Percentiles rank a stretch among this genome's conserved stretches.
These are phyloP conservation scores for Sporothrix mexicana DNA, from an alignment of 2,329 filamentous ascomycete genomes.

Conservation along the genomic window DNA sequence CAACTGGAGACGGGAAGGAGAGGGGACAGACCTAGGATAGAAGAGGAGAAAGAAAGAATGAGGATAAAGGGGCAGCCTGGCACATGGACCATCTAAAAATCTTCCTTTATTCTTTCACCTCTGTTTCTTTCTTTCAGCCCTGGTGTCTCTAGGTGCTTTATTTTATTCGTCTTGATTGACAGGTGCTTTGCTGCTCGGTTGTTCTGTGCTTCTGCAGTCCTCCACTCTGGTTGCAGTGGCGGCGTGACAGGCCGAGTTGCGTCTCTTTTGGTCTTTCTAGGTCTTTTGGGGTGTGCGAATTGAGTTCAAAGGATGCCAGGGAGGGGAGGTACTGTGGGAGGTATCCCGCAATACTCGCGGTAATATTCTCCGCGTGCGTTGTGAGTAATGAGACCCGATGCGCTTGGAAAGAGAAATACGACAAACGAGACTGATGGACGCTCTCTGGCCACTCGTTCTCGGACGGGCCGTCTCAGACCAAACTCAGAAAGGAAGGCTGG, in stretches of 20 bases:
- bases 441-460: conserved; percentile 30
- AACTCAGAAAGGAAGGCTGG: conserved; percentile 29
- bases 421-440: background rate
- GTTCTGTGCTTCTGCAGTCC: conserved; percentile 8
- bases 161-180: background rate
- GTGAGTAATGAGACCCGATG: background rate
- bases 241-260: background rate
- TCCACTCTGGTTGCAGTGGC: background rate
- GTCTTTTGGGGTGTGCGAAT: no score
- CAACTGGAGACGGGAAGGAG: conserved; percentile 12
- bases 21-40: background rate
- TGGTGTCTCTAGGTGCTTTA: background rate
- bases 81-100: background rate
- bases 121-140: background rate
- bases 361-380: conserved; percentile 27
- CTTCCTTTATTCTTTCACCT: background rate
- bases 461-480: conserved; percentile 30
- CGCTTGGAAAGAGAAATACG: background rate
- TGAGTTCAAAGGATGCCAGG: background rate
- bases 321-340: conserved; percentile 11
- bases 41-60: background rate
- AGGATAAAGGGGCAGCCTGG: conserved; percentile 2
- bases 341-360: conserved; percentile 20
- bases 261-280: conserved; percentile 1
- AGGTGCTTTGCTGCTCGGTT: background rate